These are phyloP conservation scores for Acorus gramineus DNA, from an alignment of 106 monocot genomes.

Conservation along the genomic window DNA sequence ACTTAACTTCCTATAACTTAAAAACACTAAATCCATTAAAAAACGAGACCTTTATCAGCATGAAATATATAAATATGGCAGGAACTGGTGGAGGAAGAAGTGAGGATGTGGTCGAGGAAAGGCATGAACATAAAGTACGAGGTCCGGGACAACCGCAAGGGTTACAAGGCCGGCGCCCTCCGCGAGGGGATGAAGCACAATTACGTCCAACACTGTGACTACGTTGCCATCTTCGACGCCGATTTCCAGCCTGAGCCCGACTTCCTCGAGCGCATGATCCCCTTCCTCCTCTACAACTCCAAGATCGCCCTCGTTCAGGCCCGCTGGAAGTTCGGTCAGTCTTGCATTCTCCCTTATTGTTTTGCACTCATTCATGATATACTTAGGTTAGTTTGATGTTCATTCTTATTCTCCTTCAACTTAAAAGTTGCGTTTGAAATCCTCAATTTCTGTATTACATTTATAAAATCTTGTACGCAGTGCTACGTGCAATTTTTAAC, in stretches of 20 bases:
- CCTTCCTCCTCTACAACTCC: slow-evolving; percentile 51
- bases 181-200: slow-evolving; percentile 59
- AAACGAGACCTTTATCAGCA: neutral
- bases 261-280: slow-evolving; percentile 60
- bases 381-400: no score
- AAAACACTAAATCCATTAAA: no score
- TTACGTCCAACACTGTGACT: slow-evolving; percentile 69
- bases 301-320: slow-evolving; percentile 80
- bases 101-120: slow-evolving; percentile 57
- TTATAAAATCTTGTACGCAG: no score
- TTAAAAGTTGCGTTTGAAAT: no score
- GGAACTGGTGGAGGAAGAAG: slow-evolving; percentile 68
- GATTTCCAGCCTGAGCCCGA: slow-evolving; percentile 88
- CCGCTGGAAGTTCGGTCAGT: slow-evolving; percentile 75
- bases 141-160: slow-evolving; percentile 65
- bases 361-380: no score
- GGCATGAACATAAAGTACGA: slow-evolving; percentile 70
- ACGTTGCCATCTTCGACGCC: slow-evolving; percentile 78
- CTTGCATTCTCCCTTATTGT: neutral
- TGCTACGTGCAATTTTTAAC: no score
- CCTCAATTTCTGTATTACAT: no score
- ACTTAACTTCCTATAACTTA: no score
- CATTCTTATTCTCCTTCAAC: no score
- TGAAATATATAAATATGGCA: neutral
- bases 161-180: slow-evolving; percentile 86